Percentiles rank a stretch among this genome's conserved stretches.
These are phyloP conservation scores for Albizia julibrissin DNA, from an alignment of 306 rosid species.

Conservation along the genomic window DNA sequence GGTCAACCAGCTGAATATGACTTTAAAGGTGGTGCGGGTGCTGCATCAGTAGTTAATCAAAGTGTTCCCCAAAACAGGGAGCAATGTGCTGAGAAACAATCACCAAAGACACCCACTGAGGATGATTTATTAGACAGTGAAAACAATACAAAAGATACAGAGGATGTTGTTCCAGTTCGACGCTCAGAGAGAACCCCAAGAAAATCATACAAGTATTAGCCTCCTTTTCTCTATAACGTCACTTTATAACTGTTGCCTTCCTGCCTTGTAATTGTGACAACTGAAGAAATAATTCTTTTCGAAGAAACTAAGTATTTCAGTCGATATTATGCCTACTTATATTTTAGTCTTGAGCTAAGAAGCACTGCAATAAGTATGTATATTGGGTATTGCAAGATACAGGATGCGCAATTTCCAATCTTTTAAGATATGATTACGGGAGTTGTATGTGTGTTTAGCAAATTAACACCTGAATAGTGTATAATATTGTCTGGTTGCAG, in stretches of 20 bases:
- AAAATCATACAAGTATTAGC: constrained; percentile 69
- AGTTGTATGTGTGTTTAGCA: neutral
- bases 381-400: neutral
- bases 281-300: neutral
- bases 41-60: constrained; percentile 49
- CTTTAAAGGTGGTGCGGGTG: constrained; percentile 85
- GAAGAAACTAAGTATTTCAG: neutral
- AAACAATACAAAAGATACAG: constrained; percentile 44
- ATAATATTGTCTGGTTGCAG: neutral
- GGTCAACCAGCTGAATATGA: constrained; percentile 58
- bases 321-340: neutral
- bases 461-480: constrained; percentile 8
- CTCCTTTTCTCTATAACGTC: constrained; percentile 38
- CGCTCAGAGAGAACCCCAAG: constrained; percentile 68
- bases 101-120: constrained; percentile 48
- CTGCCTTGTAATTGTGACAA: neutral
- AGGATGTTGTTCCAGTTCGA: constrained; percentile 56
- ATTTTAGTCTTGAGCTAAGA: neutral
- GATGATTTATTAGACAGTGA: constrained; percentile 57
- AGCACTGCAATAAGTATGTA: neutral
- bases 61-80: constrained; percentile 44
- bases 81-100: constrained; percentile 40
- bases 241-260: constrained; percentile 25
- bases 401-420: neutral
- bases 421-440: neutral